Evolutionary conservation across 352 stramenopile species (phyloP).

Genomic region (Pseudoperonospora humuli): DNA sequence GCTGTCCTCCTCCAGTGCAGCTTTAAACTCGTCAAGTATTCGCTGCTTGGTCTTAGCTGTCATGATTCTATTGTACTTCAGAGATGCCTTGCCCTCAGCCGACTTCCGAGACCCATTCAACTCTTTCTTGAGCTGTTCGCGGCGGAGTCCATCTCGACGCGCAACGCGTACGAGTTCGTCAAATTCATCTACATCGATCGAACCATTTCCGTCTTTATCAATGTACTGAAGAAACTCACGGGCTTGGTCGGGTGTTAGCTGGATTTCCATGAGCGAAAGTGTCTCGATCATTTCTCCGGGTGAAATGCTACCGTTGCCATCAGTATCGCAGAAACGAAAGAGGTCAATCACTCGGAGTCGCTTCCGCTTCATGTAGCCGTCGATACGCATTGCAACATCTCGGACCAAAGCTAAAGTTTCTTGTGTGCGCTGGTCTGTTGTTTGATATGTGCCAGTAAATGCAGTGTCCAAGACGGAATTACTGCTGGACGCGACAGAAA

Average conservation of each 20-base stretch:
- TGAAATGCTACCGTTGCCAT: constrained; percentile 71
- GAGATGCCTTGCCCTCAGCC: constrained; percentile 25
- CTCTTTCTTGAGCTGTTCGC: constrained; percentile 66
- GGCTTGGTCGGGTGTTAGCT: constrained; percentile 64
- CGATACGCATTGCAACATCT: constrained; percentile 72
- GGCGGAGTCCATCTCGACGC: constrained; percentile 57
- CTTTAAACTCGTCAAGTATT: constrained; percentile 64
- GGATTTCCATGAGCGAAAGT: constrained; percentile 79
- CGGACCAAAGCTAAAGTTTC: constrained; percentile 65
- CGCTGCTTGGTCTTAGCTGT: constrained; percentile 42
- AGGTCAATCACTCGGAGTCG: constrained; percentile 77
- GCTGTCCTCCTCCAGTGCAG: constrained; percentile 28
- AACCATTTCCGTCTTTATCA: constrained; percentile 58
- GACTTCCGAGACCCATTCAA: constrained; percentile 36
- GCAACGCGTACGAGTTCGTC: constrained; percentile 70
- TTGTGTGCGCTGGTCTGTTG: constrained; percentile 51
- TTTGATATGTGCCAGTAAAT: constrained; percentile 56
- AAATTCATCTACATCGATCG: constrained; percentile 83
- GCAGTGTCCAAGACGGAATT: constrained; percentile 20
- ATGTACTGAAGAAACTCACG: constrained; percentile 70
- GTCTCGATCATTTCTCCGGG: constrained; percentile 77
- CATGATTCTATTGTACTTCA: constrained; percentile 24
- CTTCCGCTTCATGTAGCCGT: constrained; percentile 81
- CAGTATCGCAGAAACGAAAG: constrained; percentile 77
- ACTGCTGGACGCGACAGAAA: constrained; percentile 1